Evolutionary conservation across 495 filamentous ascomycete genomes (phyloP).

Genomic region (Aspergillus sparsus): DNA sequence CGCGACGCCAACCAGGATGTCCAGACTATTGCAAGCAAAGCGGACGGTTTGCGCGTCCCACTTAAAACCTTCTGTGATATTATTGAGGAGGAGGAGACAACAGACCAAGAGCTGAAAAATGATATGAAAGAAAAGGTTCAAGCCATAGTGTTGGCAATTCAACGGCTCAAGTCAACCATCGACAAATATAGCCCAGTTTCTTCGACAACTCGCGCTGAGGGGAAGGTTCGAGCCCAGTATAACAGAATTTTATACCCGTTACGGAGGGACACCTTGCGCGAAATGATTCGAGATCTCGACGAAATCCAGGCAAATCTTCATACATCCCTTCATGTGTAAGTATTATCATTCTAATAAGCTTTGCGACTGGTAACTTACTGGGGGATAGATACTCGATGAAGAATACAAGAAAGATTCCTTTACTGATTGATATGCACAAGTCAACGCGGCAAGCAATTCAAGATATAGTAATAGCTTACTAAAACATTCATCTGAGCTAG

Average conservation of each 20-base stretch:
- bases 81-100: background rate
- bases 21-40: conserved; percentile 4
- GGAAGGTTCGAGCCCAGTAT: conserved; percentile 3
- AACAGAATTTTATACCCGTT: conserved; percentile 5
- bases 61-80: conserved; percentile 7
- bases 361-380: background rate
- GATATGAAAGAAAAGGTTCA: conserved; percentile 3
- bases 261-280: background rate
- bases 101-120: background rate
- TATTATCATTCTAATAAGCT: background rate
- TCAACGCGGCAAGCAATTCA: background rate
- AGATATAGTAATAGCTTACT: background rate
- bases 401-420: background rate
- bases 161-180: background rate
- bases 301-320: conserved; percentile 8
- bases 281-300: conserved; percentile 4
- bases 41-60: conserved; percentile 1
- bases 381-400: background rate
- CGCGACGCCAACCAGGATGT: conserved; percentile 1
- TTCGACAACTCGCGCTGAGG: background rate
- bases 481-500: background rate
- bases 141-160: background rate
- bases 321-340: conserved; percentile 9
- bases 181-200: background rate
- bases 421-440: conserved; percentile 4